These are phyloP conservation scores for Tetrahymena borealis DNA, from an alignment of 73 alveolate genomes.

Conservation along the genomic window DNA sequence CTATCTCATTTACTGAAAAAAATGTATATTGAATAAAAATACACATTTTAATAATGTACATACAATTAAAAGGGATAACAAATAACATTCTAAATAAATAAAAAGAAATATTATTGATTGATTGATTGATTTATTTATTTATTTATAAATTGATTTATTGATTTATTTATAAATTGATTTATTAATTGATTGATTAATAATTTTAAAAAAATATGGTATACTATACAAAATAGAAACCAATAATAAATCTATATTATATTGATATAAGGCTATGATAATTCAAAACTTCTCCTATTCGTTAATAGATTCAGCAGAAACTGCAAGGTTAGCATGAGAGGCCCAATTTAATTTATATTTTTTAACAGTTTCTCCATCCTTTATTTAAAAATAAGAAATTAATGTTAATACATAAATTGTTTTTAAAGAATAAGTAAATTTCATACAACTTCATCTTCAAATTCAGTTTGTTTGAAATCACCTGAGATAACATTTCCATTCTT, in stretches of 20 bases:
- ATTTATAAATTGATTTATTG: no score
- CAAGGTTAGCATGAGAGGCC: not conserved
- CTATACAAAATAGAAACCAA: not conserved
- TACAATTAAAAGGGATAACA: no score
- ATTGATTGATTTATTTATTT: no score
- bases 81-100: no score
- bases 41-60: no score
- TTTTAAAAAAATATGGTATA: no score
- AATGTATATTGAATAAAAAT: no score
- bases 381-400: not conserved
- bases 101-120: no score
- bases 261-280: not conserved
- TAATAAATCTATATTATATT: not conserved
- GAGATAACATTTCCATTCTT: conserved; percentile 78
- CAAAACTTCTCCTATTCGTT: not conserved
- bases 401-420: not conserved
- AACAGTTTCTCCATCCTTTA: not conserved
- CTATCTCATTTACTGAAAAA: no score
- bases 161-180: no score
- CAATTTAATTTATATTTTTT: not conserved
- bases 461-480: conserved; percentile 71
- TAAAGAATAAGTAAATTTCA: not conserved
- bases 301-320: not conserved
- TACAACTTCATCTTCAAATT: conserved; percentile 51
- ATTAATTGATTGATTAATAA: no score